Evolutionary conservation across 371 early-diverging fungal genomes (phyloP).

Genomic region (Apophysomyces elegans): DNA sequence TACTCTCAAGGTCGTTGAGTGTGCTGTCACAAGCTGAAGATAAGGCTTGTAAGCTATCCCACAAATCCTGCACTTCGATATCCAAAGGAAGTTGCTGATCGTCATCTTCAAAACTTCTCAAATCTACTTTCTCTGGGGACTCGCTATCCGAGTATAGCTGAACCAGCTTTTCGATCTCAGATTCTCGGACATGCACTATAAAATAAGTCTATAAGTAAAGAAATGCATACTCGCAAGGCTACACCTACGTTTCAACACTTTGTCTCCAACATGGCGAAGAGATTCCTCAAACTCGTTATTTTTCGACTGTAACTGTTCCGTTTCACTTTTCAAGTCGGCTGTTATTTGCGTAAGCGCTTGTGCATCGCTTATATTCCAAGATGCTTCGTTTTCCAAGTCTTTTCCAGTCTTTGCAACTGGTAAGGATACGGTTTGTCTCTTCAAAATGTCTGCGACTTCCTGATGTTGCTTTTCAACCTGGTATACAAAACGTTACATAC

Average conservation of each 20-base stretch:
- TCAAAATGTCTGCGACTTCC: neutral
- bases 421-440: neutral
- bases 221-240: neutral
- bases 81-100: neutral
- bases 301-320: neutral
- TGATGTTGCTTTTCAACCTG: conserved; percentile 8
- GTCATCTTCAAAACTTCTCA: neutral
- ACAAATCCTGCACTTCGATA: conserved; percentile 9
- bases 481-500: neutral
- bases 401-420: neutral
- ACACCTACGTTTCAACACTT: neutral
- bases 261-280: neutral
- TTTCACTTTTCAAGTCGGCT: neutral
- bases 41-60: neutral
- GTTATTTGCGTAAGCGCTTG: neutral
- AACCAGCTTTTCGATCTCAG: conserved; percentile 13
- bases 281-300: neutral
- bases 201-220: neutral
- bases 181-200: conserved; percentile 2
- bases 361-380: neutral
- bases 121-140: neutral
- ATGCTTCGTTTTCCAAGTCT: conserved; percentile 10
- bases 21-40: neutral
- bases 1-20: conserved; percentile 20
- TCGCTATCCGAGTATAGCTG: neutral